These are phyloP conservation scores for Ogataea zsoltii DNA, from an alignment of 805 yeast genomes.

Conservation along the genomic window DNA sequence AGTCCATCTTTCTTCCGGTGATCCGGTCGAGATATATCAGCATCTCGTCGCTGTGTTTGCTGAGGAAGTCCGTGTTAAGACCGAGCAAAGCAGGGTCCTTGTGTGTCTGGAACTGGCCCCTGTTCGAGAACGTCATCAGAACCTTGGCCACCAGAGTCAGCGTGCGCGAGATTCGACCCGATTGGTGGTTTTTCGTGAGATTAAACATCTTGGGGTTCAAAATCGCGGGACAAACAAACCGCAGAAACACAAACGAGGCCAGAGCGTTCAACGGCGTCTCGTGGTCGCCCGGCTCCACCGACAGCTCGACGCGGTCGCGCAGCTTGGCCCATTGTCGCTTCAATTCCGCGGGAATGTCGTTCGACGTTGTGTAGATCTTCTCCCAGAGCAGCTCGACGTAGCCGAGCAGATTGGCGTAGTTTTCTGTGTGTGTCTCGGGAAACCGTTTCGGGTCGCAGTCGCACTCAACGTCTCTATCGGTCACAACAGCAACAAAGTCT, in stretches of 20 bases:
- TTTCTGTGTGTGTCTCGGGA: slow-evolving; percentile 36
- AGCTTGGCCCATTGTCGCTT: slow-evolving; percentile 63
- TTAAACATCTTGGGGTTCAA: slow-evolving; percentile 85
- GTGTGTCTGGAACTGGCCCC: slow-evolving; percentile 68
- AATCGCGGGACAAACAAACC: slow-evolving; percentile 89
- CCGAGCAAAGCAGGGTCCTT: slow-evolving; percentile 80
- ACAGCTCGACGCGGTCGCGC: slow-evolving; percentile 62
- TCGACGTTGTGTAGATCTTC: slow-evolving; percentile 61
- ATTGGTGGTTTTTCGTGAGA: slow-evolving; percentile 67
- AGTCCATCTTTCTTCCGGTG: slow-evolving; percentile 66
- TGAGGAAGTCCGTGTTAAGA: slow-evolving; percentile 67
- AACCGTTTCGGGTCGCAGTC: slow-evolving; percentile 78
- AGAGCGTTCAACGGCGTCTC: slow-evolving; percentile 65
- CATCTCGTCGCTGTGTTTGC: slow-evolving; percentile 55
- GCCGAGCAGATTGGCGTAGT: slow-evolving; percentile 38
- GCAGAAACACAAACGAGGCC: slow-evolving; percentile 78
- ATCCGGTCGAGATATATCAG: slow-evolving; percentile 70
- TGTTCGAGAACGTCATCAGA: slow-evolving; percentile 74
- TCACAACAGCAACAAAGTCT: slow-evolving; percentile 55
- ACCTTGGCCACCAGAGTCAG: slow-evolving; percentile 80
- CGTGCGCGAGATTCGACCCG: slow-evolving; percentile 72
- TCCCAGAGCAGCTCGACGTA: slow-evolving; percentile 64
- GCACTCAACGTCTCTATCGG: slow-evolving; percentile 53
- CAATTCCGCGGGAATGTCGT: slow-evolving; percentile 71
- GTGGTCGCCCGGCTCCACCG: slow-evolving; percentile 53